These are phyloP conservation scores for Zygosaccharomyces pseudobailii DNA, from an alignment of 1,139 yeast species.

Conservation along the genomic window DNA sequence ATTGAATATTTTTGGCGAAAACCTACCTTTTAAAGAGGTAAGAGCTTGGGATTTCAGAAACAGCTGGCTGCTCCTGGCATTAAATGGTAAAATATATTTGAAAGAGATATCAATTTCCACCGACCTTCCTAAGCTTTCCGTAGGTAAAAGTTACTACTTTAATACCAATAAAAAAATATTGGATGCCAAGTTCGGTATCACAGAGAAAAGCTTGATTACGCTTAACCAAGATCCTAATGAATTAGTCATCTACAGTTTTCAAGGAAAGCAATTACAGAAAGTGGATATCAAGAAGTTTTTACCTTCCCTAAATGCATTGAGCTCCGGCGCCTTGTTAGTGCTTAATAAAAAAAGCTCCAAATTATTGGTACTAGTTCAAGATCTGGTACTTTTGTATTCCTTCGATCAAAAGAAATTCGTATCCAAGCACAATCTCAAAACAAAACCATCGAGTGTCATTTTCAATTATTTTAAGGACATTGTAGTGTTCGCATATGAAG, in stretches of 20 bases:
- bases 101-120: constrained; percentile 16
- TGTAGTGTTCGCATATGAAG: constrained; percentile 23
- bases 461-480: constrained; percentile 22
- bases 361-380: constrained; percentile 24
- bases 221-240: constrained; percentile 22
- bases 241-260: constrained; percentile 28
- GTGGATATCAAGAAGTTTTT: constrained; percentile 18
- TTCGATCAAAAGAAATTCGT: constrained; percentile 30
- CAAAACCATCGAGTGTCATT: constrained; percentile 19
- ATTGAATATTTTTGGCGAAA: constrained; percentile 15
- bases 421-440: constrained; percentile 15
- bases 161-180: constrained; percentile 9
- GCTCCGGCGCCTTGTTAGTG: constrained; percentile 14
- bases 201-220: constrained; percentile 32
- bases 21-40: constrained; percentile 14
- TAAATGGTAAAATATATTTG: constrained; percentile 15
- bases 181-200: constrained; percentile 28
- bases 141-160: constrained; percentile 9
- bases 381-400: constrained; percentile 26
- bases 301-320: constrained; percentile 8
- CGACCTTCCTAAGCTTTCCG: constrained; percentile 7
- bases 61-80: constrained; percentile 24
- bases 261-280: constrained; percentile 26
- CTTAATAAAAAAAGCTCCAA: constrained; percentile 32
- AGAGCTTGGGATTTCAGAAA: constrained; percentile 26